Evolutionary conservation across 306 rosid species (phyloP).

Genomic region (Cucumis melo): DNA sequence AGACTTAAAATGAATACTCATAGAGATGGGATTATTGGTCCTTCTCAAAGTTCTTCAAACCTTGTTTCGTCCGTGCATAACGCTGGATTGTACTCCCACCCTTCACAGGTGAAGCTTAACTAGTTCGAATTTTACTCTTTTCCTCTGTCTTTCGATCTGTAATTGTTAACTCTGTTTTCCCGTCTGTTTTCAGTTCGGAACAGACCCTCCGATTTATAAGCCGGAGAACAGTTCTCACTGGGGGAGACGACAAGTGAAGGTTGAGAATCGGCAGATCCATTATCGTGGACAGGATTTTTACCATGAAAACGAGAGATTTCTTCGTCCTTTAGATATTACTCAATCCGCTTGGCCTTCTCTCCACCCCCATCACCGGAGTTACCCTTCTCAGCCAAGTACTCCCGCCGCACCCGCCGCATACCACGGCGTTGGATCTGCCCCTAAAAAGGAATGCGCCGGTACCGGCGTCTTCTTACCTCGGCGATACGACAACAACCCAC

Average conservation of each 20-base stretch:
- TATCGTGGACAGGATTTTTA: neutral
- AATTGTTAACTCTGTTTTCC: neutral
- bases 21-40: slow-evolving; percentile 14
- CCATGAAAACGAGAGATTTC: neutral
- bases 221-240: neutral
- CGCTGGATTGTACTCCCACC: slow-evolving; percentile 1
- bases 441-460: slow-evolving; percentile 6
- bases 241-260: neutral
- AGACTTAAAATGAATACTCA: slow-evolving; percentile 32
- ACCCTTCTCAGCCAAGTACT: neutral
- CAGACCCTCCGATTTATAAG: neutral
- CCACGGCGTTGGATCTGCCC: neutral
- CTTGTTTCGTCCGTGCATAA: neutral
- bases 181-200: neutral
- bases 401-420: neutral
- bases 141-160: neutral
- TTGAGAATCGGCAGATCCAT: slow-evolving; percentile 4
- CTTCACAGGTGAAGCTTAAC: neutral
- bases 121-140: neutral
- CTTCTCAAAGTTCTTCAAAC: slow-evolving; percentile 9
- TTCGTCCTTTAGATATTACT: neutral
- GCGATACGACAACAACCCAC: slow-evolving; percentile 4
- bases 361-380: neutral
- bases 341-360: neutral
- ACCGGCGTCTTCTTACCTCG: slow-evolving; percentile 19